Base-by-base conservation (phyloP, 306 rosid species). In the Malus sylvestris region DNA sequence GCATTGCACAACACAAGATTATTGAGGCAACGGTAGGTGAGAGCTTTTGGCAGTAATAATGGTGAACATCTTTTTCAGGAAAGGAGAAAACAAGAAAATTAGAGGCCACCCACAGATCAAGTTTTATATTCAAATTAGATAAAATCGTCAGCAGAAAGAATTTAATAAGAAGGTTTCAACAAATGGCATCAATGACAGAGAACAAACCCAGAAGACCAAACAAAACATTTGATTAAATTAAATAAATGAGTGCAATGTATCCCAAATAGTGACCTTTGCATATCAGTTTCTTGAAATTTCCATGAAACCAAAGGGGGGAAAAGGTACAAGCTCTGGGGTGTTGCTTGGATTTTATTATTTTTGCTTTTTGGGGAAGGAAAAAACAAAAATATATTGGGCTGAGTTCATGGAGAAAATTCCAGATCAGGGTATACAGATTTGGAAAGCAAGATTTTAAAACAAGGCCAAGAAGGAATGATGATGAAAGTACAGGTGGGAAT, bases 141-240 rank as follows among this genome's bases (percentile, higher is more conserved):
- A 46, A 72, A 23, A 63, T 57, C 64, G 22, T 75, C 64, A 76
- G 22, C 75, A 20, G n/a, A 53, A 29, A 73, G 75, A 76, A 72
- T 70, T 62, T 63, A 79, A 62, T 13, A 22, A 16, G 30, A 20
- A 33, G 76, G 40, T 33, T 62, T 72, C 59, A 64, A 73, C 52
- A 77, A 73, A 81, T 63, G 53, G 49, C 29, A 60, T 70, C 61
- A 73, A 62, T 66, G 76, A 63, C 71, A 51, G 19, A 62, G 33
- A 52, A 70, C 45, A 61, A 61, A 69, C 86, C 93, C 70, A 83
- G 86, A 73, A 69, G 63, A 49, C 70, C 65, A 77, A 76, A 82
- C 79, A 25, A 27, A 6, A 58, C 3, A 58, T 9, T 70, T 61
- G 75, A 44, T 71, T 78, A 75, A 65, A 82, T 72, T n/a, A 78